phyloP scores from a whole-genome alignment of 116 monocot genomes.

The Phalaenopsis hybrid region DNA sequence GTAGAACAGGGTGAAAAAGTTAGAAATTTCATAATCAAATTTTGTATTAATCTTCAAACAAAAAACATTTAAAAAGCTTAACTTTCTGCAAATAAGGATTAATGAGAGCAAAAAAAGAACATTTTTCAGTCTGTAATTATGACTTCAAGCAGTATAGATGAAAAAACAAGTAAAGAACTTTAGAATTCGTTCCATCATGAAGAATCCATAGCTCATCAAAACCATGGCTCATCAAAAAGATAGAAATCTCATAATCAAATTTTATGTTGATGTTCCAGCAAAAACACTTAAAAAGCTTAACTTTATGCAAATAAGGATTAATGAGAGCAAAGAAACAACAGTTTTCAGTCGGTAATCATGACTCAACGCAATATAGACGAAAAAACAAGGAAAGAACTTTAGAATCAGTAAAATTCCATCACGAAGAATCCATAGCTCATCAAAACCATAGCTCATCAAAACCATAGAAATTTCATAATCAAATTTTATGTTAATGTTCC shows the following conservation, averaged over 20 bases:
- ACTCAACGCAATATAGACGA: too few relatives aligned
- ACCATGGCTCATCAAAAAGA: not conserved
- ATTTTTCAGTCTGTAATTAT: not conserved
- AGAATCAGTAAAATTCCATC: too few relatives aligned
- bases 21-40: not conserved
- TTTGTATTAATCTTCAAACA: not conserved
- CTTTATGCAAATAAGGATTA: not conserved
- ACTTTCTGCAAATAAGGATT: not conserved
- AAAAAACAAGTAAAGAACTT: not conserved
- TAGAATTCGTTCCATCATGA: too few relatives aligned
- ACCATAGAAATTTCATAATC: not conserved
- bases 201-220: too few relatives aligned
- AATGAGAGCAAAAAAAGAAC: not conserved
- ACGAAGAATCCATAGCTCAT: too few relatives aligned
- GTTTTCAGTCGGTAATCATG: too few relatives aligned
- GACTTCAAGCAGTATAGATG: not conserved
- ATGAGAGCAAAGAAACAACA: not conserved
- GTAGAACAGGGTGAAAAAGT: not conserved
- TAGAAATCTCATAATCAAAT: not conserved
- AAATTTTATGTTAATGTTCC: not conserved
- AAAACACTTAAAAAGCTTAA: not conserved
- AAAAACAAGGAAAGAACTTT: too few relatives aligned
- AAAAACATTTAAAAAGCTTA: not conserved
- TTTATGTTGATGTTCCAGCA: not conserved
- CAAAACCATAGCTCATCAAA: too few relatives aligned